phyloP scores from a whole-genome alignment of 2,329 filamentous ascomycete genomes.

The Trichoderma polysporum region DNA sequence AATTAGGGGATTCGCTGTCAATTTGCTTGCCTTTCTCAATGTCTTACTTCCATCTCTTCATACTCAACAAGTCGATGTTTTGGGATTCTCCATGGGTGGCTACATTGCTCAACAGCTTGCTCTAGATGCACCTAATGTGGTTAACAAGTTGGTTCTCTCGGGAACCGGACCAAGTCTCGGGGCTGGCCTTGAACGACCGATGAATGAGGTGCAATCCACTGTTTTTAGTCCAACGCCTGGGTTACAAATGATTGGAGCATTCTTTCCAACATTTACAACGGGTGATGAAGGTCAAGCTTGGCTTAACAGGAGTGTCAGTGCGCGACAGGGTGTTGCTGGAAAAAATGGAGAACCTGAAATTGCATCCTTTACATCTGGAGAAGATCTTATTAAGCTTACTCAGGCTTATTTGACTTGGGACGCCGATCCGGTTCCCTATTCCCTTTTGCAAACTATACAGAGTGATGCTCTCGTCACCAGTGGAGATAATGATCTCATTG shows the following conservation, averaged over 20 bases:
- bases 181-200: slow-evolving; percentile 32
- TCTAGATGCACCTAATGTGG: slow-evolving; percentile 37
- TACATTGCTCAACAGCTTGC: slow-evolving; percentile 46
- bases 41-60: slow-evolving; percentile 1
- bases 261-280: slow-evolving; percentile 2
- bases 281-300: background rate
- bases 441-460: background rate
- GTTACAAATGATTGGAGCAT: background rate
- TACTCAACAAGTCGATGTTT: slow-evolving; percentile 37
- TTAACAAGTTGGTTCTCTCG: slow-evolving; percentile 44
- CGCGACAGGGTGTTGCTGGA: background rate
- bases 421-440: slow-evolving; percentile 7
- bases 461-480: background rate
- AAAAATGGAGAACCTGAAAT: background rate
- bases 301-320: background rate
- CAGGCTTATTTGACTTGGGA: slow-evolving; percentile 15
- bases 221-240: background rate
- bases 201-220: slow-evolving; percentile 7
- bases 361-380: background rate
- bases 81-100: slow-evolving; percentile 53
- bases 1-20: background rate
- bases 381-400: background rate
- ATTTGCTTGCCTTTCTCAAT: background rate
- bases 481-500: slow-evolving; percentile 9
- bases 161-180: slow-evolving; percentile 43